Evolutionary conservation across 805 yeast species (phyloP).

Genomic region (Metschnikowia drakensbergensis): DNA sequence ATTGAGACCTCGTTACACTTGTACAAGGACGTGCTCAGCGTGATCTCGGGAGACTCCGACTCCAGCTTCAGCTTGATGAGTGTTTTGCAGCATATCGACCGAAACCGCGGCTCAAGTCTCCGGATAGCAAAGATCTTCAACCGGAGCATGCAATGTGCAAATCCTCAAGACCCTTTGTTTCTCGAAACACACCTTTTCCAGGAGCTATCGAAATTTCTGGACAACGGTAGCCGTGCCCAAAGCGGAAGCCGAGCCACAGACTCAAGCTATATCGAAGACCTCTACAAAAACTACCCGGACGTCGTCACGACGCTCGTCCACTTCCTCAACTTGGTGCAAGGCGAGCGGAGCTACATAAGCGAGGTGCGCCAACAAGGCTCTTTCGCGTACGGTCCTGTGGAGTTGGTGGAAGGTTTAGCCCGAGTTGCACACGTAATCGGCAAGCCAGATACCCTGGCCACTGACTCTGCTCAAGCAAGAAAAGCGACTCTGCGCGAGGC

Average conservation of each 20-base stretch:
- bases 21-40: slow-evolving; percentile 12
- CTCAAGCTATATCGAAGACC: slow-evolving; percentile 1
- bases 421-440: slow-evolving; percentile 12
- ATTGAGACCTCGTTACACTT: slow-evolving; percentile 11
- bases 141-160: slow-evolving; percentile 8
- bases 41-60: slow-evolving; percentile 27
- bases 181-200: slow-evolving; percentile 13
- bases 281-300: slow-evolving; percentile 11
- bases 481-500: slow-evolving; percentile 7
- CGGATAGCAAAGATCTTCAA: slow-evolving; percentile 30
- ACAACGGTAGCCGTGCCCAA: background rate
- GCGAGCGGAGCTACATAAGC: slow-evolving; percentile 10
- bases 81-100: slow-evolving; percentile 26
- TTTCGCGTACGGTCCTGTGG: slow-evolving; percentile 12
- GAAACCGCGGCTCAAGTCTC: slow-evolving; percentile 18
- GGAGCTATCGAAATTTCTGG: slow-evolving; percentile 6
- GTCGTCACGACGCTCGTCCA: slow-evolving; percentile 9
- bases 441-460: slow-evolving; percentile 4
- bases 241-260: background rate
- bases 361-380: slow-evolving; percentile 5
- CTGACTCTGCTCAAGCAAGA: slow-evolving; percentile 4
- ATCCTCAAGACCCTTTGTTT: slow-evolving; percentile 5
- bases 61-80: slow-evolving; percentile 32
- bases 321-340: slow-evolving; percentile 14
- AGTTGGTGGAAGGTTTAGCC: slow-evolving; percentile 11